Evolutionary conservation across 257 asterid species (phyloP).

Genomic region (Primulina eburnea): DNA sequence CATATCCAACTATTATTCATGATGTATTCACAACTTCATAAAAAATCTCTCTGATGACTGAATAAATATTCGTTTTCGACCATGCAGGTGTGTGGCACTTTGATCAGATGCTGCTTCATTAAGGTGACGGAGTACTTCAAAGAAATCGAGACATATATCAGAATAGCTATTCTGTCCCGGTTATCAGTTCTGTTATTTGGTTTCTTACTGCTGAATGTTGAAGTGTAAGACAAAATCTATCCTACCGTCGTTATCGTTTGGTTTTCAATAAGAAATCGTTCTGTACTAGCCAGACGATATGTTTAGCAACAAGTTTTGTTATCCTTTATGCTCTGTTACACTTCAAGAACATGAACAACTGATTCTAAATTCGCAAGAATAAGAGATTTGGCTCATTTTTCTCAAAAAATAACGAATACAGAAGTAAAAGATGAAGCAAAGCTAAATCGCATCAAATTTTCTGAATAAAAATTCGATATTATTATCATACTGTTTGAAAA

Average conservation of each 20-base stretch:
- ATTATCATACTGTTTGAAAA: slow-evolving; percentile 28
- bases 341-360: neutral
- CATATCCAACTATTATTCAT: neutral
- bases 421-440: neutral
- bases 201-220: neutral
- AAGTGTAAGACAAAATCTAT: neutral
- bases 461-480: too few relatives aligned
- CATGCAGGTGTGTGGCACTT: slow-evolving; percentile 55
- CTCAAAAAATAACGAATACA: neutral
- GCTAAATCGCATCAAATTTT: neutral
- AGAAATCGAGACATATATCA: neutral
- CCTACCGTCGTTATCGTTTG: neutral
- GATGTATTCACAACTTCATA: neutral
- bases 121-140: slow-evolving; percentile 28
- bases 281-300: neutral
- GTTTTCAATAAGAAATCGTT: neutral
- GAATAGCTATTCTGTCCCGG: neutral
- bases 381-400: neutral
- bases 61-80: neutral
- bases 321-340: neutral
- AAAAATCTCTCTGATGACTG: neutral
- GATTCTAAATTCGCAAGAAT: neutral
- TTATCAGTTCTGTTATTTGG: neutral
- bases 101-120: slow-evolving; percentile 44
- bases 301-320: neutral